Percentiles rank a stretch among this genome's conserved stretches.
These are phyloP conservation scores for Pisolithus tinctorius DNA, from an alignment of 768 basidiomycete genomes.

Conservation along the genomic window DNA sequence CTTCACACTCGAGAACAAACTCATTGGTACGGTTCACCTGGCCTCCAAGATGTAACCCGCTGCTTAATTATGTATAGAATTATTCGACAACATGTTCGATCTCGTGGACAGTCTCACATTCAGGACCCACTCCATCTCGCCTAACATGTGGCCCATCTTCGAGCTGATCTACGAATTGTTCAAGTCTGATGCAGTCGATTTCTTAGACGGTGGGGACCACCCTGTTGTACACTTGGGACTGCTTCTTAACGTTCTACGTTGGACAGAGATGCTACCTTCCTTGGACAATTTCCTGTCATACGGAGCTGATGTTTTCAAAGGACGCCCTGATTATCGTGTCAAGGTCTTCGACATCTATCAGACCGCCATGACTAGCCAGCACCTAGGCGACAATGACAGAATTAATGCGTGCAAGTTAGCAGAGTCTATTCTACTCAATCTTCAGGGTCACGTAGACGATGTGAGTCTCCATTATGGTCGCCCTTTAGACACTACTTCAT, in stretches of 20 bases:
- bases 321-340: slow-evolving; percentile 65
- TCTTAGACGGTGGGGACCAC: slow-evolving; percentile 61
- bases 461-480: slow-evolving; percentile 34
- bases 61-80: slow-evolving; percentile 38
- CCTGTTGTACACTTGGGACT: not conserved
- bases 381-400: slow-evolving; percentile 78
- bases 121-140: slow-evolving; percentile 67
- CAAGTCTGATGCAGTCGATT: slow-evolving; percentile 79
- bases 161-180: slow-evolving; percentile 78
- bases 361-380: slow-evolving; percentile 57
- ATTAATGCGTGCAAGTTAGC: slow-evolving; percentile 82
- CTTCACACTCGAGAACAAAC: slow-evolving; percentile 69
- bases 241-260: not conserved
- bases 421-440: slow-evolving; percentile 74
- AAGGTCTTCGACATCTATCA: slow-evolving; percentile 83
- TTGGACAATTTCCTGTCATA: slow-evolving; percentile 87
- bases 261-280: slow-evolving; percentile 78
- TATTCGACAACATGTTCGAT: slow-evolving; percentile 85
- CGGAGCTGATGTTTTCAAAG: slow-evolving; percentile 69
- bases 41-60: not conserved
- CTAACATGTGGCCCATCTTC: slow-evolving; percentile 83
- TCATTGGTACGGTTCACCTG: slow-evolving; percentile 50
- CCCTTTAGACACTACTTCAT: not conserved
- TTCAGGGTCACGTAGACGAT: slow-evolving; percentile 73
- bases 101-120: slow-evolving; percentile 81